A percentile compares a stretch with the other conserved stretches of the same genome.
phyloP scores from a whole-genome alignment of 176 grass and related monocot species.

The Bolboschoenus planiculmis region DNA sequence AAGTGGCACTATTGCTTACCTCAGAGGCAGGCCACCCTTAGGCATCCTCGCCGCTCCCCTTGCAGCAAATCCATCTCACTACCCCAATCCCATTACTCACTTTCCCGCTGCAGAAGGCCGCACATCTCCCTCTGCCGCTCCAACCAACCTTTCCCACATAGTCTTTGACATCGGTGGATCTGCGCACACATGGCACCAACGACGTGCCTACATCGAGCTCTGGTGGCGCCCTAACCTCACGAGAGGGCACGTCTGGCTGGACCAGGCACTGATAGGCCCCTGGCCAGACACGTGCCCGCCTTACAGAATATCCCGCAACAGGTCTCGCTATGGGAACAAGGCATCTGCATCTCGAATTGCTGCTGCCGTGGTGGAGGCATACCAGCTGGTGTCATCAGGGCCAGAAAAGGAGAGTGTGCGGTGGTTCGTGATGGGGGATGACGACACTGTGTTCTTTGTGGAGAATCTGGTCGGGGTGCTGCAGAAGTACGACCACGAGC shows the following conservation, averaged over 20 bases:
- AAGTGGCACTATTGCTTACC: constrained; percentile 16
- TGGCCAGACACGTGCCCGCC: constrained; percentile 61
- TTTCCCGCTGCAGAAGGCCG: background rate
- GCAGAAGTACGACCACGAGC: constrained; percentile 80
- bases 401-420: constrained; percentile 19
- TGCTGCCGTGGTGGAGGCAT: constrained; percentile 63
- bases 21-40: background rate
- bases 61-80: constrained; percentile 33
- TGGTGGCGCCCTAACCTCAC: constrained; percentile 35
- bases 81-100: background rate
- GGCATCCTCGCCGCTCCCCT: background rate
- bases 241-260: constrained; percentile 87
- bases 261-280: constrained; percentile 29
- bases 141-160: constrained; percentile 18
- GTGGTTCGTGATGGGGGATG: constrained; percentile 98
- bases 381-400: constrained; percentile 25
- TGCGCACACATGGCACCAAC: constrained; percentile 14
- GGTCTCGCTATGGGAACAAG: constrained; percentile 60
- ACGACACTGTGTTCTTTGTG: constrained; percentile 96
- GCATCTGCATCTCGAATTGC: constrained; percentile 76
- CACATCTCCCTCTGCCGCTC: background rate
- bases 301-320: constrained; percentile 61
- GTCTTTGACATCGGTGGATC: constrained; percentile 22
- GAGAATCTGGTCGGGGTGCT: constrained; percentile 76
- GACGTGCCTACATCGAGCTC: constrained; percentile 15